Evolutionary conservation across 805 yeast genomes (phyloP), one percentile per base, ranked within the genome.

Genomic region (Ogataea allantospora): DNA sequence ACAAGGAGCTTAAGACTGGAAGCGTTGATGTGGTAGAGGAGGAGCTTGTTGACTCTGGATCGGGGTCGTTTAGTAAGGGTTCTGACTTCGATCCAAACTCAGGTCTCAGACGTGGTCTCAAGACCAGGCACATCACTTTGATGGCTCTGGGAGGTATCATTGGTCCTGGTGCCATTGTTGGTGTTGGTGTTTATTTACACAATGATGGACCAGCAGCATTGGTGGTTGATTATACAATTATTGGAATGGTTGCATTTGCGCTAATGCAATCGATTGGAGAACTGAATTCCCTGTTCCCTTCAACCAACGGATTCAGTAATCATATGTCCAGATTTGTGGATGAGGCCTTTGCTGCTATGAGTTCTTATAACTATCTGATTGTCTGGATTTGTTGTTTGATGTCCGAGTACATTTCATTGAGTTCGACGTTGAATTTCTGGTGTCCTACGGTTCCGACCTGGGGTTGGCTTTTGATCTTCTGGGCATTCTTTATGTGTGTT

Each of bases 51-150:
- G 23, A 24, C 2, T 30, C 21, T 2, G 14, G 16, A 12, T 31
- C 28, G 11, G 15, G 6, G 9, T 14, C 78, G 85, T 21, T 93
- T 95, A 3, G 87, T 93, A 32, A 95, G 87, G 58, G 93, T n/a
- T n/a, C 23, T 10, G 9, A 30, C 12, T 45, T 56, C 11, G 57
- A 64, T 22, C 55, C 63, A 11, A 44, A 52, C 9, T 53, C 63
- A 7, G 62, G 69, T 9, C 54, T 73, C 27, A 70, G 70, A 42
- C 62, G 75, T 38, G 71, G 67, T 16, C 60, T 75, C 16, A 72
- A 73, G 43, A 71, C 73, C 48, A 56, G 77, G 40, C 77, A 72
- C 50, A 64, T 73, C 25, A 68, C 77, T 11, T 52, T 75, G 40
- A 65, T 75, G 38, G 77, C 77, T 11, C 48, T 75, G 7, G 77